Evolutionary conservation across 257 asterid species (phyloP), one percentile per base, ranked within the genome.

Genomic region (Nicotiana paniculata): DNA sequence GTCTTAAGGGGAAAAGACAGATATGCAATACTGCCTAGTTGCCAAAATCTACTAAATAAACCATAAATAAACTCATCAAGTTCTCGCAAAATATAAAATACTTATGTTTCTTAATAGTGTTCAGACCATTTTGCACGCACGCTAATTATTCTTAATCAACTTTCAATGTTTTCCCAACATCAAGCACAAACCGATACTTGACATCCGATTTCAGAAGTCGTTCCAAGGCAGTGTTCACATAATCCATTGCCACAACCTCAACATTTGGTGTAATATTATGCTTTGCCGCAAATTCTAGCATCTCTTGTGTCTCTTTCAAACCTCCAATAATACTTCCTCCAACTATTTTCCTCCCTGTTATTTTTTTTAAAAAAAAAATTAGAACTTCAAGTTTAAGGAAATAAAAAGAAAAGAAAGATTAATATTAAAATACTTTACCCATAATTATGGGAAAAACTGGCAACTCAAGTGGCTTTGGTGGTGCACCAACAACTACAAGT

Each of bases 241-340:
- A 82, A 59, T 82, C 84, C 80, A 64, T 37, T 30, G 83, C 17
- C 5, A 81, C 26, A 17, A 81, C 13, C 32, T 81, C 83, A 48
- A 81, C 83, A 12, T 66, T 28, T 0, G 83, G 83, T 17, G 66
- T 81, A 4, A 81, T 32, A 63, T 82, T 84, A 26, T 88, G 85
- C 17, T 87, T 81, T 5, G 89, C 87, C 3, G 90, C 88, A 59
- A 88, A 86, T 39, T 88, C 88, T 28, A 88, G 83, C 90, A 86
- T 88, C 21, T 88, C 90, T 63, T 88, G 90, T 4, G 90, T 88
- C 82, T 88, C 89, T 51, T 86, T 86, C 77, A 88, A 12, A 37
- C 91, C 91, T 84, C 89, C 91, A 4, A 63, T 86, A 12, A 81
- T 82, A 59, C 88, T 88, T 28, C 89, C 91, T 4, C 81, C 80